These are phyloP conservation scores for Jatropha curcas DNA, from an alignment of 345 rosid genomes.

Conservation along the genomic window DNA sequence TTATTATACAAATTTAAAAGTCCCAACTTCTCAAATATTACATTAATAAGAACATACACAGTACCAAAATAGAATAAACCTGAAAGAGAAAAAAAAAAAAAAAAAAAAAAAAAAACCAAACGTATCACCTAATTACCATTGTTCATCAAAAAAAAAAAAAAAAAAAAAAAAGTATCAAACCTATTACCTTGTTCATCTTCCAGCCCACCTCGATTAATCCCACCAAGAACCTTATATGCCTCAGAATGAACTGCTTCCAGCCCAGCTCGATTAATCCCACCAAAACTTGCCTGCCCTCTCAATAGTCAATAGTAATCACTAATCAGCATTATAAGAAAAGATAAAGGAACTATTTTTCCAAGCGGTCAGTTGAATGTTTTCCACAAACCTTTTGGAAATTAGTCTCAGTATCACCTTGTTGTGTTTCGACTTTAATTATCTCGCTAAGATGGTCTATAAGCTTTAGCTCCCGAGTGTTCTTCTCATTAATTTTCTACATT, in stretches of 20 bases:
- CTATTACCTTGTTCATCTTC: constrained; percentile 59
- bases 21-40: too few species aligned
- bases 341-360: neutral
- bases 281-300: constrained; percentile 58
- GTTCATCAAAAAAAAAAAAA: too few species aligned
- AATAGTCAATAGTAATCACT: neutral
- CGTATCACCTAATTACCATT: too few species aligned
- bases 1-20: too few species aligned
- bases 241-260: constrained; percentile 90
- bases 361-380: neutral
- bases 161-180: neutral
- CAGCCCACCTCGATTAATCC: constrained; percentile 77
- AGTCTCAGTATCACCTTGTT: constrained; percentile 67
- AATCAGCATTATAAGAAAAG: neutral
- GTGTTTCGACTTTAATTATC: constrained; percentile 78
- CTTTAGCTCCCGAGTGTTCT: constrained; percentile 20
- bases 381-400: constrained; percentile 79
- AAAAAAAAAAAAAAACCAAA: too few species aligned
- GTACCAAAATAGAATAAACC: too few species aligned
- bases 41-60: too few species aligned
- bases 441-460: constrained; percentile 51
- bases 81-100: too few species aligned
- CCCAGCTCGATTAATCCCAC: constrained; percentile 82
- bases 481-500: constrained; percentile 20
- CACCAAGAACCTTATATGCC: constrained; percentile 89